Evolutionary conservation across 495 filamentous ascomycete species (phyloP).

Genomic region (Aspergillus conjunctus): DNA sequence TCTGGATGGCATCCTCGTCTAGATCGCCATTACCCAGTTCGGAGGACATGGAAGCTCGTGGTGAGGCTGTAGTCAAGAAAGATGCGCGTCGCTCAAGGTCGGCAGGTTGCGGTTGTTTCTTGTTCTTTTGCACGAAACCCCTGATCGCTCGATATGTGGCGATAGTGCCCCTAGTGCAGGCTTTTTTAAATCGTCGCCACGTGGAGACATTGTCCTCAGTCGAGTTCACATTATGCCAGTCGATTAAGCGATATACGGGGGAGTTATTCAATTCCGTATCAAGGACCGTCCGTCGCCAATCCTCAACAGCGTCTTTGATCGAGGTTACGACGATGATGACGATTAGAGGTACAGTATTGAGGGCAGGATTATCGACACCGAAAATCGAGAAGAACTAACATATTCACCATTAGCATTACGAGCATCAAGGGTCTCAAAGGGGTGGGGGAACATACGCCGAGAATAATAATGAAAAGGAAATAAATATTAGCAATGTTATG

Average conservation of each 20-base stretch:
- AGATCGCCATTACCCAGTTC: slow-evolving; percentile 57
- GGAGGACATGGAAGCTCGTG: slow-evolving; percentile 62
- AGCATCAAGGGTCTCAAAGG: background rate
- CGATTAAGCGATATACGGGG: slow-evolving; percentile 82
- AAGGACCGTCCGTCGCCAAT: slow-evolving; percentile 88
- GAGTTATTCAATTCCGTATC: slow-evolving; percentile 98
- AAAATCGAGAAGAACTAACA: slow-evolving; percentile 93
- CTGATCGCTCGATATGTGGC: slow-evolving; percentile 59
- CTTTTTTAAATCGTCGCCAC: slow-evolving; percentile 94
- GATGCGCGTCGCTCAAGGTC: slow-evolving; percentile 61
- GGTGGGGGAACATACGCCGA: slow-evolving; percentile 61
- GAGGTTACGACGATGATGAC: slow-evolving; percentile 91
- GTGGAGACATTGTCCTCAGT: slow-evolving; percentile 78
- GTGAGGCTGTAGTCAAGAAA: slow-evolving; percentile 60
- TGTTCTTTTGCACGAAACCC: slow-evolving; percentile 37
- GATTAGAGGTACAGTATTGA: slow-evolving; percentile 90
- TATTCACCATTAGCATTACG: slow-evolving; percentile 3
- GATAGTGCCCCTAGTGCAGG: slow-evolving; percentile 66
- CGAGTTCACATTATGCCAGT: slow-evolving; percentile 93
- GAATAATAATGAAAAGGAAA: slow-evolving; percentile 94
- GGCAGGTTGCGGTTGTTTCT: slow-evolving; percentile 39
- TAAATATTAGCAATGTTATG: slow-evolving; percentile 99
- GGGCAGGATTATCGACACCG: slow-evolving; percentile 83
- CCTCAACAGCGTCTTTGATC: slow-evolving; percentile 96
- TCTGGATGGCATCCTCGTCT: slow-evolving; percentile 70